A percentile compares a stretch with the other conserved stretches of the same genome.
Evolutionary conservation across 257 asterid genomes (phyloP).

Genomic region (Voacanga thouarsii): DNA sequence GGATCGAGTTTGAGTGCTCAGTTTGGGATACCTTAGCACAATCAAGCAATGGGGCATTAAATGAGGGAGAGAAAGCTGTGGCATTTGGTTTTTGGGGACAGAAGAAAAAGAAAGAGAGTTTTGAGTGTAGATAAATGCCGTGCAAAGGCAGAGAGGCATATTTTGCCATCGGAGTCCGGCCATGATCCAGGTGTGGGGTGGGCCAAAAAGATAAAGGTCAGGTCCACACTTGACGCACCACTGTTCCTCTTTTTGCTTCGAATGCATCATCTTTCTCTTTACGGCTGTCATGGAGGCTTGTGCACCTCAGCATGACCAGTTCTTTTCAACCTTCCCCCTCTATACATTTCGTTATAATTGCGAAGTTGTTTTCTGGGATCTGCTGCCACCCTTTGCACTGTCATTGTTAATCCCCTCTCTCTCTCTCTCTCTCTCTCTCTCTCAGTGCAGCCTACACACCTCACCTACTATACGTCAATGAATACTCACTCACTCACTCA

Average conservation of each 20-base stretch:
- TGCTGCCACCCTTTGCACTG: conserved; percentile 42
- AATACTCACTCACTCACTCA: neutral
- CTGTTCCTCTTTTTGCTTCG: conserved; percentile 13
- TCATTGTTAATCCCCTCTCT: conserved; percentile 19
- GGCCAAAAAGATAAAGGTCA: conserved; percentile 4
- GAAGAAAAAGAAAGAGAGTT: neutral
- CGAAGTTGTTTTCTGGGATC: conserved; percentile 47
- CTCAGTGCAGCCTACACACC: conserved; percentile 10
- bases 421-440: neutral
- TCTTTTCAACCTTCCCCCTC: conserved; percentile 24
- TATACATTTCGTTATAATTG: conserved; percentile 38
- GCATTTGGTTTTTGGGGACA: neutral
- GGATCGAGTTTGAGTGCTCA: conserved; percentile 7
- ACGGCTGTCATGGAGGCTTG: conserved; percentile 34
- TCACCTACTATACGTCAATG: neutral
- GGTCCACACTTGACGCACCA: conserved; percentile 11
- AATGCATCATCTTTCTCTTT: conserved; percentile 23
- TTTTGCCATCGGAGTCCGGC: neutral
- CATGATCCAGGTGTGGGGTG: conserved; percentile 11
- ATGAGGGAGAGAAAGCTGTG: conserved; percentile 3
- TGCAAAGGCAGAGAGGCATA: neutral
- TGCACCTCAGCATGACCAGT: conserved; percentile 29
- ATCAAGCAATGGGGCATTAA: conserved; percentile 22
- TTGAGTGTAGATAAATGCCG: neutral
- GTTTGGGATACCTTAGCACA: conserved; percentile 30